Percentiles rank a stretch among this genome's conserved stretches.
phyloP scores from a whole-genome alignment of 2,329 filamentous ascomycete species.

The Remersonia thermophila region DNA sequence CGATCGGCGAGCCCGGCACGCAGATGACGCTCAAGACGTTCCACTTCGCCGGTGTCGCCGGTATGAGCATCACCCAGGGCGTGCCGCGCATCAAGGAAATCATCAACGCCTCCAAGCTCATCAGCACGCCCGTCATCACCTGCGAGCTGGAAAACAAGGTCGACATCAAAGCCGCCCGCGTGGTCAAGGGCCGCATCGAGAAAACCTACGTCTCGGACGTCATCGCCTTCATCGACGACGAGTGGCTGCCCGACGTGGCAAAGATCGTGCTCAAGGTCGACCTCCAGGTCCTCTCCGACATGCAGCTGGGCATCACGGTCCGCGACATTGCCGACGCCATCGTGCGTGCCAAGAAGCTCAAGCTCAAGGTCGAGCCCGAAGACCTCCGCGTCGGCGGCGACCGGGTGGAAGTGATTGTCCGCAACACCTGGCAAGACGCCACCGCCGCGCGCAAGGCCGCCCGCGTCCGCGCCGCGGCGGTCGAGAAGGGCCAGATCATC shows the following conservation, averaged over 20 bases:
- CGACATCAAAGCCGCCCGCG: conserved; percentile 66
- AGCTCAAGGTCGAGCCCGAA: conserved; percentile 59
- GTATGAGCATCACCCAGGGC: conserved; percentile 99
- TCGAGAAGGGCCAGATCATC: conserved; percentile 29
- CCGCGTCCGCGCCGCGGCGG: conserved; percentile 32
- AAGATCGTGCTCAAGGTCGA: conserved; percentile 77
- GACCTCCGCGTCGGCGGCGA: conserved; percentile 52
- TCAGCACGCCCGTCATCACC: conserved; percentile 87
- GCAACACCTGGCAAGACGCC: conserved; percentile 38
- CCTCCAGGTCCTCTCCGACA: conserved; percentile 60
- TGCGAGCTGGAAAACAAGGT: conserved; percentile 70
- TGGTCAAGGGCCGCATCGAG: conserved; percentile 88
- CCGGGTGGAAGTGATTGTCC: conserved; percentile 62
- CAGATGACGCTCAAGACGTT: conserved; percentile 99
- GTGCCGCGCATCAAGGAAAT: conserved; percentile 99
- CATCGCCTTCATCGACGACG: conserved; percentile 71
- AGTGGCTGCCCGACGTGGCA: conserved; percentile 66
- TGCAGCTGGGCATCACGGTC: conserved; percentile 68
- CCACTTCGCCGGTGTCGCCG: conserved; percentile 98
- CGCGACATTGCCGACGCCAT: conserved; percentile 67
- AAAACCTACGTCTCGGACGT: conserved; percentile 83
- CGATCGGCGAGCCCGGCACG: conserved; percentile 93
- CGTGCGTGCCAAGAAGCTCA: conserved; percentile 69
- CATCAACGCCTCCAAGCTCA: conserved; percentile 91
- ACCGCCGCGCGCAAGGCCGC: conserved; percentile 34